Evolutionary conservation across 2,329 filamentous ascomycete species (phyloP), one percentile per base, ranked within the genome.

Genomic region (Simplicillium aogashimaense): DNA sequence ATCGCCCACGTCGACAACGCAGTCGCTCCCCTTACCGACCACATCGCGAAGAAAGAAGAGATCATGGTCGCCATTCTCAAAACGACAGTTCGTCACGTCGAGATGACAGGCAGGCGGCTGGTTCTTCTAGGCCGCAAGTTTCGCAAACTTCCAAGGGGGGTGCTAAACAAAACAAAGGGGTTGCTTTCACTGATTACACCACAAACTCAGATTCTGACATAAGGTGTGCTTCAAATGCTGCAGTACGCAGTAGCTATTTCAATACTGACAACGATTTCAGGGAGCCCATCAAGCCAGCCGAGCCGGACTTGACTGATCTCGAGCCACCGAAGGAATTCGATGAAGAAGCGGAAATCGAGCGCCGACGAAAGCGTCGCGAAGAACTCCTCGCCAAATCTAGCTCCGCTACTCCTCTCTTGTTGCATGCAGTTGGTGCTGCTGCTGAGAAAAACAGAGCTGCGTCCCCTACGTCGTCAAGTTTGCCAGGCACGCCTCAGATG

Each of bases 341-440:
- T 58, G 85, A 94, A 65, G 84, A 83, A 46, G 81, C 84, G 49
- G 73, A 90, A 53, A 84, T 95, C 53, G 85, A 94, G 59, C 81
- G 87, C 53, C 83, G 89, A 41, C 83, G 88, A 20, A 87, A 83
- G 56, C 78, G 84, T 43, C 81, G 89, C 48, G 86, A 92, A 64
- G 86, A 86, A 47, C 83, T 94, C 47, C 76, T 87, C 56, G 83
- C 86, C 57, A 94, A 88, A 66, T 83, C 87, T 53, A 80, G 78
- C 49, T 80, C 82, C 52, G 75, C 80, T 38, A 81, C 81, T 37
- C 83, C 85, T 38, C 70, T 90, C 53, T 74, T 85, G 45, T 77
- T 90, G 46, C 81, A 89, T 62, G 82, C 83, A 43, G 67, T 90
- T 31, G 77, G 81, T 47, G 71, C 75, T 43, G 68, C 75, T 43